phyloP scores from a whole-genome alignment of 345 rosid genomes.

The Streptanthus diversifolius region DNA sequence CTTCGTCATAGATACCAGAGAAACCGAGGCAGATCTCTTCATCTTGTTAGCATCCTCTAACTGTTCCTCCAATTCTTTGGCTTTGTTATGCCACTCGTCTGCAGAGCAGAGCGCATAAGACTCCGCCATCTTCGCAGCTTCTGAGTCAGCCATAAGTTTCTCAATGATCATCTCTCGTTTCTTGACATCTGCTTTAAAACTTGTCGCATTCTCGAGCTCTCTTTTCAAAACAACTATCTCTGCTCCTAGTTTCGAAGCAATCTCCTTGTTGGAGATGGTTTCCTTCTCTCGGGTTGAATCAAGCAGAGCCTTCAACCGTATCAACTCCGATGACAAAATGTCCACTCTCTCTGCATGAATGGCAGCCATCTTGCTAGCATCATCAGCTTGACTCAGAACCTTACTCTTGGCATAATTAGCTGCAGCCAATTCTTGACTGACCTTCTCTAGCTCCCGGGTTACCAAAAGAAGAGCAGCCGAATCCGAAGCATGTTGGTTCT shows the following conservation, averaged over 20 bases:
- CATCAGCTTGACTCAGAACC: slow-evolving; percentile 73
- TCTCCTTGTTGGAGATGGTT: slow-evolving; percentile 48
- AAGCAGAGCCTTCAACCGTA: slow-evolving; percentile 59
- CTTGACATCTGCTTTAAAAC: slow-evolving; percentile 45
- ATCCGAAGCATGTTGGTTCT: slow-evolving; percentile 75
- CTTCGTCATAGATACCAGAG: slow-evolving; percentile 68
- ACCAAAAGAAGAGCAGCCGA: slow-evolving; percentile 63
- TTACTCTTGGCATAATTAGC: slow-evolving; percentile 70
- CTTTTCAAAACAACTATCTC: slow-evolving; percentile 54
- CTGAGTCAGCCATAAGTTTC: slow-evolving; percentile 71
- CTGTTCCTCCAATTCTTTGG: slow-evolving; percentile 57
- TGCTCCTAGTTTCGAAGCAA: slow-evolving; percentile 46
- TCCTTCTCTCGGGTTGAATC: slow-evolving; percentile 65
- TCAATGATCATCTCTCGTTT: slow-evolving; percentile 63
- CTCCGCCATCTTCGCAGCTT: slow-evolving; percentile 81
- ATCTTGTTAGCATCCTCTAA: slow-evolving; percentile 52
- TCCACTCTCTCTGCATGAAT: slow-evolving; percentile 76
- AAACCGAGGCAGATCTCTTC: slow-evolving; percentile 77
- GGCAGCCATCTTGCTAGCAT: slow-evolving; percentile 80
- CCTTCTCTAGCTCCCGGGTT: slow-evolving; percentile 61
- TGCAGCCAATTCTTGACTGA: slow-evolving; percentile 64
- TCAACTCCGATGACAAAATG: slow-evolving; percentile 62
- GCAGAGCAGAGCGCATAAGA: slow-evolving; percentile 61
- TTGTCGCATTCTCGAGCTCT: slow-evolving; percentile 56
- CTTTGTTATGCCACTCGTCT: slow-evolving; percentile 58